phyloP scores from a whole-genome alignment of 2,329 filamentous ascomycete species.

The Fusarium sp. region DNA sequence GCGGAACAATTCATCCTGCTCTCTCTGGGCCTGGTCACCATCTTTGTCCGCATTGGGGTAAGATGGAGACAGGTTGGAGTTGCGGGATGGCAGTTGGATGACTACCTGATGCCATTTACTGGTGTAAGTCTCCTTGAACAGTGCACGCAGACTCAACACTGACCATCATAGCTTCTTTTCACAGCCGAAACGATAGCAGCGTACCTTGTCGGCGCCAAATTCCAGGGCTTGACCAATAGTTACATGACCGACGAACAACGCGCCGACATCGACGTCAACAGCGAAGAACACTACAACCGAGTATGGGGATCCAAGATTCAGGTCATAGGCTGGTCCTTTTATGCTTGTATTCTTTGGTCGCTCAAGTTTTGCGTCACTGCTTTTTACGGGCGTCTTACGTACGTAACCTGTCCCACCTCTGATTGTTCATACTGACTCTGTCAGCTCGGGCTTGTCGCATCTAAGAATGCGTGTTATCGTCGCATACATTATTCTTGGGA shows the following conservation, averaged over 20 bases:
- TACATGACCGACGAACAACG: conserved; percentile 36
- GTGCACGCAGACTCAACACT: not conserved
- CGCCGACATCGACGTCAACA: conserved; percentile 21
- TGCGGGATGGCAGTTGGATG: conserved; percentile 32
- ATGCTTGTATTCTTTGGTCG: conserved; percentile 47
- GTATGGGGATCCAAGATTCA: conserved; percentile 48
- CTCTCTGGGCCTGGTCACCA: conserved; percentile 34
- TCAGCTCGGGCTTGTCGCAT: conserved; percentile 33
- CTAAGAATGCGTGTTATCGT: conserved; percentile 23
- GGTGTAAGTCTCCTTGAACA: conserved; percentile 24
- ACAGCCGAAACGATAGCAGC: conserved; percentile 38
- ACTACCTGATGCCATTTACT: conserved; percentile 40
- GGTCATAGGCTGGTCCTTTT: conserved; percentile 47
- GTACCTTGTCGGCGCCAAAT: conserved; percentile 38
- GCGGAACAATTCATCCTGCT: conserved; percentile 39
- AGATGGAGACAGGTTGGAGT: conserved; percentile 31
- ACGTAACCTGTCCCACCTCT: conserved; percentile 2
- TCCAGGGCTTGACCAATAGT: conserved; percentile 38
- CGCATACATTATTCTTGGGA: conserved; percentile 30
- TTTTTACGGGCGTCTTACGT: conserved; percentile 48
- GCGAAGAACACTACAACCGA: conserved; percentile 38
- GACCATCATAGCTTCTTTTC: conserved; percentile 25
- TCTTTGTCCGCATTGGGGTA: conserved; percentile 25
- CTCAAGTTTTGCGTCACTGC: conserved; percentile 47
- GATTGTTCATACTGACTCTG: not conserved